Conservation (phyloP, 495 filamentous ascomycete genomes). For the Aspergillus sclerotiicarbonarius region DNA sequence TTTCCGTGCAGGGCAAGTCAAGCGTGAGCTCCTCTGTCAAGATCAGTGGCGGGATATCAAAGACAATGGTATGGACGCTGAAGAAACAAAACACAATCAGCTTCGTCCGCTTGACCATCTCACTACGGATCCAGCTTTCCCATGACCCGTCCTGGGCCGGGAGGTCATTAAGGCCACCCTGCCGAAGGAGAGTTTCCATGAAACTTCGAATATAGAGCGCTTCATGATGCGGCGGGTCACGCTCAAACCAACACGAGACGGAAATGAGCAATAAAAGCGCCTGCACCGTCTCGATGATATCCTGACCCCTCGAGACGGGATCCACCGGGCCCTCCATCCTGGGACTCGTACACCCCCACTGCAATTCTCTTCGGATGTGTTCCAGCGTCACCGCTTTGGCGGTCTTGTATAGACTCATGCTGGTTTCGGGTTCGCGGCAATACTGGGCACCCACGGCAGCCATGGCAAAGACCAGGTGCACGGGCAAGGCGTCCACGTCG, state of each 20-base stretch:
- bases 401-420: conserved; percentile 48
- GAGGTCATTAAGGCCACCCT: conserved; percentile 34
- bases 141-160: conserved; percentile 37
- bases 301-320: conserved; percentile 23
- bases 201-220: conserved; percentile 33
- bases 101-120: conserved; percentile 46
- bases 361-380: conserved; percentile 34
- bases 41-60: conserved; percentile 51
- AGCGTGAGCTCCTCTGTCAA: conserved; percentile 62
- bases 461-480: conserved; percentile 63
- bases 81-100: conserved; percentile 50
- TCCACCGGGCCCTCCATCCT: neutral
- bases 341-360: conserved; percentile 15
- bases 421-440: conserved; percentile 43
- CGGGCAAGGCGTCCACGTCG: conserved; percentile 48
- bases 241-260: conserved; percentile 37
- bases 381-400: conserved; percentile 41
- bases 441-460: conserved; percentile 66
- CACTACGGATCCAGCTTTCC: conserved; percentile 49
- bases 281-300: conserved; percentile 33
- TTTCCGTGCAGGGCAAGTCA: conserved; percentile 54
- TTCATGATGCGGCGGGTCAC: conserved; percentile 37
- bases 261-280: conserved; percentile 34
- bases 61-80: conserved; percentile 50
- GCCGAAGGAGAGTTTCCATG: conserved; percentile 34